Evolutionary conservation across 108 stramenopile genomes (phyloP).

Genomic region (Skeletonema costatum): DNA sequence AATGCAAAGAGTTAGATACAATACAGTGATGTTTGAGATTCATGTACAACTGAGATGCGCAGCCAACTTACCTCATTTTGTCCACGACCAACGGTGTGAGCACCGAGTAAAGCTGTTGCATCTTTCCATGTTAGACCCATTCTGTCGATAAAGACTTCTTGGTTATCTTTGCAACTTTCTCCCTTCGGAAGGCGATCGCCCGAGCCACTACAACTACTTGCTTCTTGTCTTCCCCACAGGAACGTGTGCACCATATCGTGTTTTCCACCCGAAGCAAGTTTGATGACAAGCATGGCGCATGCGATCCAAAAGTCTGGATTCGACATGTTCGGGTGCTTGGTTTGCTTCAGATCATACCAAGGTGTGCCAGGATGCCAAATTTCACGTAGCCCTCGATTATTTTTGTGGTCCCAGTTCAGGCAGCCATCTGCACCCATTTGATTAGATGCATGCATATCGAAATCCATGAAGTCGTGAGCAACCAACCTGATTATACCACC

Average conservation of each 20-base stretch:
- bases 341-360: slow-evolving; percentile 9
- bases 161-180: slow-evolving; percentile 26
- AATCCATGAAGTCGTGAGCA: slow-evolving; percentile 55
- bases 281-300: slow-evolving; percentile 33
- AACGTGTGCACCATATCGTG: slow-evolving; percentile 32
- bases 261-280: slow-evolving; percentile 12
- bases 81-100: slow-evolving; percentile 50
- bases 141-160: slow-evolving; percentile 42
- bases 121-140: slow-evolving; percentile 53
- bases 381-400: slow-evolving; percentile 29
- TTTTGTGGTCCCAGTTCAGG: slow-evolving; percentile 13
- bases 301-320: slow-evolving; percentile 52
- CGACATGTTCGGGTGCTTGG: slow-evolving; percentile 21
- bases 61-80: slow-evolving; percentile 13
- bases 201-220: slow-evolving; percentile 22
- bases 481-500: slow-evolving; percentile 40
- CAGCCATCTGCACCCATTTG: slow-evolving; percentile 46
- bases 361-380: slow-evolving; percentile 30
- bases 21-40: background rate
- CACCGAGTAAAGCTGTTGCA: slow-evolving; percentile 49
- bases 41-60: background rate
- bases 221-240: slow-evolving; percentile 41
- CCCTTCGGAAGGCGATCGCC: slow-evolving; percentile 32
- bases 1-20: background rate
- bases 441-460: slow-evolving; percentile 15